Evolutionary conservation across 257 asterid genomes (phyloP), one percentile per base, ranked within the genome.

Genomic region (Cynanchum wilfordii): DNA sequence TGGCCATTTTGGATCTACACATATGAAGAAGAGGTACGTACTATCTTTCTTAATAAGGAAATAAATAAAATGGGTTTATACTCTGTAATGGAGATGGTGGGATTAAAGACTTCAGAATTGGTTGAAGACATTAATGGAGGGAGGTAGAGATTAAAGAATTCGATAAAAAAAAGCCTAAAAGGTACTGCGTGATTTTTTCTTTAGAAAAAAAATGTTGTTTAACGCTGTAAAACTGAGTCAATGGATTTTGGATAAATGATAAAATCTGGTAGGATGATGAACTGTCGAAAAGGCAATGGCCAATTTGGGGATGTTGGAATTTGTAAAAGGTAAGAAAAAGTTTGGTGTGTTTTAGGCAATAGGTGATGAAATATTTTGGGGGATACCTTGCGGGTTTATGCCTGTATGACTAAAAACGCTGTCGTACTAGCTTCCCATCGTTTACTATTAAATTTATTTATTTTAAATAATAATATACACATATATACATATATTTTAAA

Each of bases 1-100:
- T 72, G 10, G 87, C 80, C 84, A 83, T 80, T 80, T 83, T 83
- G 50, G 79, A 66, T 75, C 75, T 77, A 78, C 87, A 83, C 87
- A 83, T 83, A 59, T 2, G 70, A 59, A 10, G 42, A 20, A 8
- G 47, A 6, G 10, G 9, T 40, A 40, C 11, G 45, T 42, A 8
- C 47, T 15, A 17, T 0, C 16, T 42, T 10, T 0, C 16, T 42
- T 10, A n/a, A 3, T 19, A 30, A 27, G 29, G 9, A 38, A 27
- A 55, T 16, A 38, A 27, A 55, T n/a, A 51, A 24, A 69, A 8
- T 24, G 29, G 57, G 2, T 45, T 67, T 29, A 30, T 6, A 29
- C 44, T 60, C 12, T 60, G 24, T 24, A 60, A 10, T 0, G 44
- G 45, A 60, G 42, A 10, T 63, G 27, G 47, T 63, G 49, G 47